Percentiles rank a stretch among this genome's conserved stretches.
Conservation (phyloP, 2,329 filamentous ascomycete species). For the Zymoseptoria ardabiliae region DNA sequence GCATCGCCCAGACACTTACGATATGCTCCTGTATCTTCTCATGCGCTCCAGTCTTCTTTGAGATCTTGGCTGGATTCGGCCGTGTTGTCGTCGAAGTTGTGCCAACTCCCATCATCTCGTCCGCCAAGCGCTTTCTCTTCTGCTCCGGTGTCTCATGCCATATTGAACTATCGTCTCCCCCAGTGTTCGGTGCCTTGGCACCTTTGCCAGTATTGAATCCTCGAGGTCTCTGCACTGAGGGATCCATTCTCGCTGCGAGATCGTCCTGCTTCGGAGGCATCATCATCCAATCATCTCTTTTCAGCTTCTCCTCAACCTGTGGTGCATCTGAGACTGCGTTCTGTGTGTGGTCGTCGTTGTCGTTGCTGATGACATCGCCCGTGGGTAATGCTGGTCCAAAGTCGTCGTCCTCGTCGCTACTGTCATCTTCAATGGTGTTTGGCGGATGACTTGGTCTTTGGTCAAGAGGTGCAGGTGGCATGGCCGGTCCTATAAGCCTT, state of each 20-base stretch:
- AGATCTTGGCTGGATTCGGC: constrained; percentile 3
- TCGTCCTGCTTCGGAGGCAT: constrained; percentile 45
- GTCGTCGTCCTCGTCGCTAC: constrained; percentile 34
- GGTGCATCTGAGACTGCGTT: constrained; percentile 15
- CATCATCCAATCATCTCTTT: constrained; percentile 65
- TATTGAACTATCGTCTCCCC: constrained; percentile 47
- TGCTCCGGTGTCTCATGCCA: constrained; percentile 93
- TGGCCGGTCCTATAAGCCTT: constrained; percentile 49
- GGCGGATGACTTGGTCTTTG: constrained; percentile 38
- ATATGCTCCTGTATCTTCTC: constrained; percentile 52
- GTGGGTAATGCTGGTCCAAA: constrained; percentile 41
- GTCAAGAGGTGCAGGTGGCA: constrained; percentile 44
- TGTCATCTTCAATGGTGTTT: constrained; percentile 22
- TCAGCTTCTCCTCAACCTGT: constrained; percentile 31
- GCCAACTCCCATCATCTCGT: constrained; percentile 71
- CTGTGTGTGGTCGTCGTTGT: constrained; percentile 20
- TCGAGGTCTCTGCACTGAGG: constrained; percentile 72
- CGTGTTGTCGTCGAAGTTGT: constrained; percentile 32
- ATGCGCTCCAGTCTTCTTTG: constrained; percentile 14
- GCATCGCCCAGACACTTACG: constrained; percentile 33
- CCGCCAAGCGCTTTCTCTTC: constrained; percentile 70
- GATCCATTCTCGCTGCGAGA: constrained; percentile 59
- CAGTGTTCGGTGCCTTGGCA: constrained; percentile 38
- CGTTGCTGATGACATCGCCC: constrained; percentile 9
- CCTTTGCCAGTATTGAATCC: constrained; percentile 71